Evolutionary conservation across 805 yeast species (phyloP).

Genomic region (Nakazawaea ishiwadae): DNA sequence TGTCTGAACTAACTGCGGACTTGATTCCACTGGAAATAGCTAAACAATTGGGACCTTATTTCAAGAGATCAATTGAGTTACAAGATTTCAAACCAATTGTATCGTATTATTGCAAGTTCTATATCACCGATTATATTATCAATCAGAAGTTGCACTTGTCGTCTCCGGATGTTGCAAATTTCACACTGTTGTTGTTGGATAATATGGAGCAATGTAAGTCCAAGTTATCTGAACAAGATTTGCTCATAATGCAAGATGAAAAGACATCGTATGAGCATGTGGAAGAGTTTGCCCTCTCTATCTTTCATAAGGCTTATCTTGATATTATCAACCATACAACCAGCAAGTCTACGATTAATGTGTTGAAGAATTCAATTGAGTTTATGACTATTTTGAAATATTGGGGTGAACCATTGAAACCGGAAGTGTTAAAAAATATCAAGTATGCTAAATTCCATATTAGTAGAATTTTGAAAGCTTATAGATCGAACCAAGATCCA

Average conservation of each 20-base stretch:
- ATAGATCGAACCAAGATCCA: constrained; percentile 50
- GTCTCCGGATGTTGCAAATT: constrained; percentile 49
- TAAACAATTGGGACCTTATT: constrained; percentile 39
- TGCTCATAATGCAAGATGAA: constrained; percentile 45
- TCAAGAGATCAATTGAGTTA: constrained; percentile 56
- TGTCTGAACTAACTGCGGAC: constrained; percentile 12
- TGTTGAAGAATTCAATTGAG: constrained; percentile 48
- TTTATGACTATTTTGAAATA: constrained; percentile 47
- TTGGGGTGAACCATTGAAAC: constrained; percentile 31
- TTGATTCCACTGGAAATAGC: constrained; percentile 25
- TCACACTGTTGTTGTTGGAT: constrained; percentile 62
- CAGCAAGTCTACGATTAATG: constrained; percentile 42
- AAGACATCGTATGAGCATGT: constrained; percentile 53
- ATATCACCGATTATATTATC: constrained; percentile 71
- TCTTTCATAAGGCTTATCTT: constrained; percentile 51
- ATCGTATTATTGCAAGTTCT: constrained; percentile 66
- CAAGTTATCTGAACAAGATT: constrained; percentile 31
- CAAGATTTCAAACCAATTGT: constrained; percentile 56
- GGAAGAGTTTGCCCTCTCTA: constrained; percentile 49
- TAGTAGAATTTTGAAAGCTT: constrained; percentile 47
- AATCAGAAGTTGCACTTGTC: constrained; percentile 52
- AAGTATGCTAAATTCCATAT: constrained; percentile 64
- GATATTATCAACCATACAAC: constrained; percentile 40
- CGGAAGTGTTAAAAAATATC: constrained; percentile 30
- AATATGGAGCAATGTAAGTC: constrained; percentile 58